Conservation (phyloP, 2,329 filamentous ascomycete genomes). For the Penicillium sp. region DNA sequence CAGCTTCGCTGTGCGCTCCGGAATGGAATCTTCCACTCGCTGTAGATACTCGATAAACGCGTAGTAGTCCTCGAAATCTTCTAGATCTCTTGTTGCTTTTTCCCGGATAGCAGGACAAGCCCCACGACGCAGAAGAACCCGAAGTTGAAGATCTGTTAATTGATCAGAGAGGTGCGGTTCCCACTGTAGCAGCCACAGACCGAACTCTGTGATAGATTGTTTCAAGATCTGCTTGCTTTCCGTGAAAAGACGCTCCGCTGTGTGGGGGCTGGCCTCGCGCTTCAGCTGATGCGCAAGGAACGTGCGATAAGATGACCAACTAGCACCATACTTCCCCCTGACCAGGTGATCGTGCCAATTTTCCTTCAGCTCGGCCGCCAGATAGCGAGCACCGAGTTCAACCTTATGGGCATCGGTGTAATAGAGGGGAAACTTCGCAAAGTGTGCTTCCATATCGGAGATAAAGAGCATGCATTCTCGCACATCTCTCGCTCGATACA, state of each 20-base stretch:
- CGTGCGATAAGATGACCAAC: background rate
- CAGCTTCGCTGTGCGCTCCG: background rate
- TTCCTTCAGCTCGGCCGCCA: background rate
- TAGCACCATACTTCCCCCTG: background rate
- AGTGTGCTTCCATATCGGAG: conserved; percentile 8
- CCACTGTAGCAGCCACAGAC: conserved; percentile 1
- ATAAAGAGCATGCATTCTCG: conserved; percentile 10
- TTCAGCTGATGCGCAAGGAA: background rate
- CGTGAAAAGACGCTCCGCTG: background rate
- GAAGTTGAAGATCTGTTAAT: background rate
- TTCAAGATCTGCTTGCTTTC: background rate
- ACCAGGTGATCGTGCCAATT: background rate
- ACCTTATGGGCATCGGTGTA: conserved; percentile 8
- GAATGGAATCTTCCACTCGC: background rate
- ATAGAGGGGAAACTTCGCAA: conserved; percentile 5
- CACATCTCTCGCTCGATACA: conserved; percentile 7
- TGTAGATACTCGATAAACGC: background rate
- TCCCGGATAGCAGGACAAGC: background rate
- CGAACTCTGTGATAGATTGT: background rate
- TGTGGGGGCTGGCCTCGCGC: background rate
- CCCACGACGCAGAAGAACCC: background rate
- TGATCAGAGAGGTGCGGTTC: background rate
- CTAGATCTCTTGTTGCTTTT: background rate
- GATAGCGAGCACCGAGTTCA: conserved; percentile 1
- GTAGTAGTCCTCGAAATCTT: background rate